These are phyloP conservation scores for Botryotinia calthae DNA, from an alignment of 2,329 filamentous ascomycete genomes.

Conservation along the genomic window DNA sequence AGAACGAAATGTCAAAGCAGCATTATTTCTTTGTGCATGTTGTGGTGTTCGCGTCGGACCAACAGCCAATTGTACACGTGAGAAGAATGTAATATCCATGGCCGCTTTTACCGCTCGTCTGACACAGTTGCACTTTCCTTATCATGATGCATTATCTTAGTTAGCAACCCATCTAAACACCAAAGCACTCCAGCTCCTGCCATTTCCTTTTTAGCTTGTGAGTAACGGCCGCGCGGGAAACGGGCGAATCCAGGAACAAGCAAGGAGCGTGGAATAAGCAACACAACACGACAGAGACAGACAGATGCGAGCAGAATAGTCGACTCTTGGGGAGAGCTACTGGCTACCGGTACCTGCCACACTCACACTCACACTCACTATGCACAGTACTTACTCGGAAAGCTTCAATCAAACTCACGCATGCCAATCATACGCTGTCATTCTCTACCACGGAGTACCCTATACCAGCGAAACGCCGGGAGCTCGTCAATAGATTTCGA, in stretches of 20 bases:
- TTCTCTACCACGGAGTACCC: not conserved
- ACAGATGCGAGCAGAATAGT: not conserved
- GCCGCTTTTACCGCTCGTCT: not conserved
- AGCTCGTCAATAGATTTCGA: not conserved
- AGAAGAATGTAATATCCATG: not conserved
- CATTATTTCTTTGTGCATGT: not conserved
- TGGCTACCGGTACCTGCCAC: not conserved
- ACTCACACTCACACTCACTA: not conserved
- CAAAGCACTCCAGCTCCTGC: not conserved
- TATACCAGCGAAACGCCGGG: not conserved
- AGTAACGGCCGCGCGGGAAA: not conserved
- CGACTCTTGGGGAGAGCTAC: not conserved
- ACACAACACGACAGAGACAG: not conserved
- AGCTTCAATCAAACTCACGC: not conserved
- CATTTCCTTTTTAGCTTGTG: not conserved
- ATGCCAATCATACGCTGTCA: not conserved
- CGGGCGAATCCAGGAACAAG: conserved; percentile 1
- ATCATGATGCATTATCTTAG: not conserved
- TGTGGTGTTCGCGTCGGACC: too few species aligned
- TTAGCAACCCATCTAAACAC: not conserved
- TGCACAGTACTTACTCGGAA: too few species aligned
- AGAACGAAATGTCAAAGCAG: not conserved
- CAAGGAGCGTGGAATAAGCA: not conserved
- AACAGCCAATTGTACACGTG: not conserved
- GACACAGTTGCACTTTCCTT: not conserved